Conservation (phyloP, 306 rosid species). For the Vigna unguiculata region DNA sequence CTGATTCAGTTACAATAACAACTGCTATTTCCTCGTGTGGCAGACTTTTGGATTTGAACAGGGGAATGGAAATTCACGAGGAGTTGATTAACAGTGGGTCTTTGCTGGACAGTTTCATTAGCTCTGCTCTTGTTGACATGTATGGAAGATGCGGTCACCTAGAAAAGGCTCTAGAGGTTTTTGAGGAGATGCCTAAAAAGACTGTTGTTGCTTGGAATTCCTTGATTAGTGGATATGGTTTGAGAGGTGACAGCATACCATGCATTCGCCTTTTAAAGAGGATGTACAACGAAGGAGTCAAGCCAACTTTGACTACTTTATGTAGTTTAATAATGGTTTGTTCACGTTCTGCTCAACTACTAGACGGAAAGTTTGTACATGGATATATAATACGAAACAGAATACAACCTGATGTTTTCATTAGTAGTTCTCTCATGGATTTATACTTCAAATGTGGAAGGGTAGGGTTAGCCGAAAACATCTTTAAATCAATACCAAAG, state of each 20-base stretch:
- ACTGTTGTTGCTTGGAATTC: constrained; percentile 80
- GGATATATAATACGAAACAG: constrained; percentile 65
- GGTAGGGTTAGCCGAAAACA: constrained; percentile 60
- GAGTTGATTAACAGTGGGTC: constrained; percentile 54
- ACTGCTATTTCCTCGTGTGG: constrained; percentile 69
- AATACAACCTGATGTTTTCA: constrained; percentile 61
- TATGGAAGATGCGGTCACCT: constrained; percentile 81
- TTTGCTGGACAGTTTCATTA: constrained; percentile 53
- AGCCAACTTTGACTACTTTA: constrained; percentile 71
- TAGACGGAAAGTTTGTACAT: constrained; percentile 68
- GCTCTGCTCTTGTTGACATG: constrained; percentile 84
- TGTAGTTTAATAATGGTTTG: constrained; percentile 70
- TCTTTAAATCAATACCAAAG: constrained; percentile 61
- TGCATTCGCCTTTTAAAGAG: constrained; percentile 68
- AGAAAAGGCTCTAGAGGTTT: constrained; percentile 68
- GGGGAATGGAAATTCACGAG: constrained; percentile 70
- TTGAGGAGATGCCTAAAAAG: constrained; percentile 68
- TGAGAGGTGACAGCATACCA: constrained; percentile 70
- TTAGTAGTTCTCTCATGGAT: constrained; percentile 66
- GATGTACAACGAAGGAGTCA: constrained; percentile 64
- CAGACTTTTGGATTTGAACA: constrained; percentile 73
- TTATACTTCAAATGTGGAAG: constrained; percentile 78
- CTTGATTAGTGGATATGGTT: constrained; percentile 67
- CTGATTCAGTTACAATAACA: constrained; percentile 65
- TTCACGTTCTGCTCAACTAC: constrained; percentile 62